phyloP scores from a whole-genome alignment of 495 filamentous ascomycete species.

The Pseudomonodictys pantanalensis region DNA sequence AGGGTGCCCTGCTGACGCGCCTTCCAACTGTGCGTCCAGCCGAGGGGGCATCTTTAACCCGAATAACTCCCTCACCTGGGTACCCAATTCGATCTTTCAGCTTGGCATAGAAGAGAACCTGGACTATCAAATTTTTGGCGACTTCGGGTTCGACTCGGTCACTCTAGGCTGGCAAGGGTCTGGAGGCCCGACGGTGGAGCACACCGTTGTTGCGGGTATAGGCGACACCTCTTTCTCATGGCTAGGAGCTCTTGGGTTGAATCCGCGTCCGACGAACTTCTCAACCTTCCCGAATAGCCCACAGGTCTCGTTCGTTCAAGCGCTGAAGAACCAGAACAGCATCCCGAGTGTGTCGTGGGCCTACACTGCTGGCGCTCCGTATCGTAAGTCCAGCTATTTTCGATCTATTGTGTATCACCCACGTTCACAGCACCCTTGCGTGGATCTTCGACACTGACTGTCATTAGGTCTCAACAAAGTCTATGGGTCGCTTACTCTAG shows the following conservation, averaged over 20 bases:
- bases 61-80: conserved; percentile 55
- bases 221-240: conserved; percentile 54
- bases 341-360: conserved; percentile 54
- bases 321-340: conserved; percentile 44
- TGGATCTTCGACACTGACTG: conserved; percentile 35
- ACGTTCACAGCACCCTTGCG: background rate
- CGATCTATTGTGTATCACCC: background rate
- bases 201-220: conserved; percentile 53
- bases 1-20: conserved; percentile 47
- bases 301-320: conserved; percentile 46
- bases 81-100: conserved; percentile 52
- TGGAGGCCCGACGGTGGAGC: conserved; percentile 40
- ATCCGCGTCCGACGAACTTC: conserved; percentile 43
- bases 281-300: conserved; percentile 33
- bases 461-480: conserved; percentile 47
- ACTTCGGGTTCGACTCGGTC: conserved; percentile 58
- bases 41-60: conserved; percentile 56
- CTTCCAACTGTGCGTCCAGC: conserved; percentile 31
- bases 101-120: conserved; percentile 53
- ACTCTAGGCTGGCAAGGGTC: conserved; percentile 38
- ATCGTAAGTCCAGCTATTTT: conserved; percentile 35
- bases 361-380: conserved; percentile 56
- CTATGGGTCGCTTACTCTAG: conserved; percentile 53
- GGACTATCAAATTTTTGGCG: conserved; percentile 51
- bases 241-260: conserved; percentile 58